Evolutionary conservation across 768 basidiomycete genomes (phyloP), one percentile per base, ranked within the genome.

Genomic region (Strobilomyces dryophilus): DNA sequence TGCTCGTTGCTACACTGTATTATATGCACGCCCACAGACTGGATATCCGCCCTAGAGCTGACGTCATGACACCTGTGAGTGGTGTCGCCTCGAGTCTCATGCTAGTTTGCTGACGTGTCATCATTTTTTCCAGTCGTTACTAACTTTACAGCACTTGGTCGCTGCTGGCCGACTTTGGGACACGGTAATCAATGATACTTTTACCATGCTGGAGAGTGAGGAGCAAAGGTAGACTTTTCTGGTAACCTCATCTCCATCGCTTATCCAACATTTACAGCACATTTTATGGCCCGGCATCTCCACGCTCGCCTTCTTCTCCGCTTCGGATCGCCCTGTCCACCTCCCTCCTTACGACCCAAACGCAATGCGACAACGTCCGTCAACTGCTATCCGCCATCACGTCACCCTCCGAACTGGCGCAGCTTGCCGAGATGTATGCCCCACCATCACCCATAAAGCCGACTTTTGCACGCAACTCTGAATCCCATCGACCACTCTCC

Each of bases 381-480:
- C 83, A 85, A 46, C 79, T 92, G 3, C 78, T 93, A 45, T 78
- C 84, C 8, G 90, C 89, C 14, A 79, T 93, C 43, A 85, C 90
- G 0, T 81, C 79, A 8, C 84, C 87, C 8, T 66, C 77, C 14
- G 84, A 88, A 58, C 73, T 91, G n/a, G 76, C 84, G 10, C 90
- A 89, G 63, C 76, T 93, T 11, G 75, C 87, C 11, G 90, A 90
- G 70, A 93, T 93, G 91, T 93, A 93, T 66, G 88, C 89, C 0
- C 90, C 91, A 6, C 79, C 89, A 0, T 88, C 85, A 0, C 85
- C 87, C 4, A 55, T 60, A 44, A 67, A 61, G 49, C 40, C 58
- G 18, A 59, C 60, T 2, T 70, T 68, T 20, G 41, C 61, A 10
- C 56, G 61, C 54, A 56, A 64, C 60, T 36, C 17, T 8, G 58